phyloP scores from a whole-genome alignment of 371 early-diverging fungal genomes.

The Sporodiniella umbellata region DNA sequence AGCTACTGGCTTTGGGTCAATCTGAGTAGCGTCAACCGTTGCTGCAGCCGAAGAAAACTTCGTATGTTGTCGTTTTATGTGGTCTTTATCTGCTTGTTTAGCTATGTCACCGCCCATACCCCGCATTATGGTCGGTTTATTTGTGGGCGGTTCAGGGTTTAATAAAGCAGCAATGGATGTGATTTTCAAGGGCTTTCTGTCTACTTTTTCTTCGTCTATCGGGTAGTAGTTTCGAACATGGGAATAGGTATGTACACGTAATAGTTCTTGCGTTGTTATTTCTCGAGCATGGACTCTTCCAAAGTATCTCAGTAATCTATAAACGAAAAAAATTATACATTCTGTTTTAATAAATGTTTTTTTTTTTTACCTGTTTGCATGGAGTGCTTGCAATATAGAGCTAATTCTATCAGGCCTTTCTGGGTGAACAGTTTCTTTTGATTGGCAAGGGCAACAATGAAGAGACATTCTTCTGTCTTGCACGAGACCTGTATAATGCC shows the following conservation, averaged over 20 bases:
- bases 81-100: conserved; percentile 22
- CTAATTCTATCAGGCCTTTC: conserved; percentile 60
- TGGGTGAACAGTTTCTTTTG: conserved; percentile 57
- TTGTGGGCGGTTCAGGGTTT: conserved; percentile 16
- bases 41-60: conserved; percentile 37
- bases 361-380: conserved; percentile 32
- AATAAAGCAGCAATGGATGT: conserved; percentile 41
- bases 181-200: conserved; percentile 19
- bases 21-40: conserved; percentile 18
- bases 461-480: conserved; percentile 57
- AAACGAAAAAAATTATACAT: conserved; percentile 1
- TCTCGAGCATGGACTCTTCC: conserved; percentile 50
- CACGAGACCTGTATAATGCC: conserved; percentile 57
- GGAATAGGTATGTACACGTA: conserved; percentile 47
- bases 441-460: conserved; percentile 60
- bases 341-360: not conserved
- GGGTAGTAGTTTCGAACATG: conserved; percentile 58
- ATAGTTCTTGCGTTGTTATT: conserved; percentile 48
- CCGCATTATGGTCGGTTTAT: conserved; percentile 8
- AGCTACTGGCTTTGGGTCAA: conserved; percentile 24
- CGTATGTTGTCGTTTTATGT: conserved; percentile 28
- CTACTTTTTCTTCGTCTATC: conserved; percentile 12
- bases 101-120: conserved; percentile 43
- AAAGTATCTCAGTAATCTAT: conserved; percentile 50
- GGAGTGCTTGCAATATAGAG: conserved; percentile 35